Evolutionary conservation across 2,329 filamentous ascomycete species (phyloP), one percentile per base, ranked within the genome.

Genomic region (Piedraia hortae): DNA sequence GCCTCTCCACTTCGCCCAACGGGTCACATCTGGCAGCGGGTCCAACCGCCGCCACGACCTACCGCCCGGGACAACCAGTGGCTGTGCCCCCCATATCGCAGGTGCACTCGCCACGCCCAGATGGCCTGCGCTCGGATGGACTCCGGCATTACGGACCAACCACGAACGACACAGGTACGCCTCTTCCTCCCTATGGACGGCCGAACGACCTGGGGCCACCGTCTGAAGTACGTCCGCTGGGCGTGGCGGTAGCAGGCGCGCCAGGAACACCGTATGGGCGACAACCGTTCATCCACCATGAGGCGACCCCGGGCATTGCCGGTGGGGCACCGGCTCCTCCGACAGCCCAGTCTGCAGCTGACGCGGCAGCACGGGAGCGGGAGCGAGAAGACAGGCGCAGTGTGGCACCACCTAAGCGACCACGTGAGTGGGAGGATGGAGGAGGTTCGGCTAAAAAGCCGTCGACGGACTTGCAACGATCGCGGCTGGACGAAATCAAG

Each of bases 361-460:
- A 82, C 37, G 59, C 62, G 27, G 60, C 62, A 12, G 55, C 61
- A 27, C 69, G 62, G 22, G 61, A 68, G 21, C 45, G 57, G 28
- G 71, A 89, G 9, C n/a, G n/a, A 25, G 62, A 67, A 18, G 62
- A 78, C n/a, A 74, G 78, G 10, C 48, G 69, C 1, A 88, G 77
- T 16, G 71, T 54, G 2, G 55, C 74, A 6, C 62, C 61, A 3
- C 64, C 15, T 26, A 97, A 97, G 56, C 64, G 85, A 26, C 59
- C 67, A 43, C 68, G 80, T 21, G 85, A 93, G 38, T 91, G 85
- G 80, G 85, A 93, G 33, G 71, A 82, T 16, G 77, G 88, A 16
- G 51, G 40, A 4, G 34, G 26, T 22, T 24, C 23, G 18, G 31
- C 28, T 19, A 89, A 91, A 53, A 91, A 91, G 51, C 65, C 73